Percentiles rank a stretch among this genome's conserved stretches.
Conservation (phyloP, 2,329 filamentous ascomycete species). For the Cladophialophora yegresii region DNA sequence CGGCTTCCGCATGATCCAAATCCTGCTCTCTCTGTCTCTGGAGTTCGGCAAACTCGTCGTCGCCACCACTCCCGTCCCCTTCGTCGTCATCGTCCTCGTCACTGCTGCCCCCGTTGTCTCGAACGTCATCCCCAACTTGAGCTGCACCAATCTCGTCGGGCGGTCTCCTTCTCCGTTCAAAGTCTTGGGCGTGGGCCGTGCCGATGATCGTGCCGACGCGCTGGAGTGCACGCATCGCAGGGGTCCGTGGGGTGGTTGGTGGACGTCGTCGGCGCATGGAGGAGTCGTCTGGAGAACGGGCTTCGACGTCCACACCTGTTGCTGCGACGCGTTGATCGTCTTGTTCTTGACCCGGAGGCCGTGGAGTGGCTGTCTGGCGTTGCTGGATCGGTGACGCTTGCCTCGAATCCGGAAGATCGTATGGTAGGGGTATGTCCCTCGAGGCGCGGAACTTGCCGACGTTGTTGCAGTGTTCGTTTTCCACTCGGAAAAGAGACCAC, state of each 20-base stretch:
- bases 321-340: constrained; percentile 18
- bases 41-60: constrained; percentile 21
- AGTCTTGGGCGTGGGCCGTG: constrained; percentile 85
- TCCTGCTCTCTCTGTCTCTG: constrained; percentile 16
- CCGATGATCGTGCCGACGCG: constrained; percentile 70
- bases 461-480: constrained; percentile 96
- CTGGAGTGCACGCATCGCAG: constrained; percentile 40
- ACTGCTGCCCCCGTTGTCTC: neutral
- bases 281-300: constrained; percentile 14
- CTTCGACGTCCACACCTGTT: constrained; percentile 36
- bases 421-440: constrained; percentile 83
- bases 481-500: constrained; percentile 91
- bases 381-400: constrained; percentile 21
- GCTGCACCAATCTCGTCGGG: constrained; percentile 42
- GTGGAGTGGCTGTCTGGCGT: constrained; percentile 11
- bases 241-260: constrained; percentile 37
- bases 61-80: constrained; percentile 14
- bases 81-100: constrained; percentile 19
- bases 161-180: constrained; percentile 72
- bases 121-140: constrained; percentile 37
- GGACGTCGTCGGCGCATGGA: constrained; percentile 35
- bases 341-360: constrained; percentile 13
- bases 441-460: constrained; percentile 87
- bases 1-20: constrained; percentile 1
- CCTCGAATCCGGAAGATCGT: constrained; percentile 44